Evolutionary conservation across 1,284 basidiomycete species (phyloP).

Genomic region (Naganishia sp.): DNA sequence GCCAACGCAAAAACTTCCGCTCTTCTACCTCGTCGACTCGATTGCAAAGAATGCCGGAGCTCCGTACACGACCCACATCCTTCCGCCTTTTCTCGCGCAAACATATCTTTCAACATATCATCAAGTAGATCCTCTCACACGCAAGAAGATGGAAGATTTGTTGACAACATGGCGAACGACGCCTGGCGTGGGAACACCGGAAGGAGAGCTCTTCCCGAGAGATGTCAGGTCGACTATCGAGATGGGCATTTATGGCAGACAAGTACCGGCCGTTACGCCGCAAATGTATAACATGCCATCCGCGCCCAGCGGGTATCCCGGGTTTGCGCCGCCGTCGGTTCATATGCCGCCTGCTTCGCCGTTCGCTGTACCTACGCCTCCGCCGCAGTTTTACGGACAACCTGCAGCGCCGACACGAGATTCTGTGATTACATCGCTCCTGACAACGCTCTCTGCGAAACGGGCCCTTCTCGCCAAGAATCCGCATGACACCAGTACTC

Average conservation of each 20-base stretch:
- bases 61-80: slow-evolving; percentile 80
- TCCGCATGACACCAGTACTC: slow-evolving; percentile 39
- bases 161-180: slow-evolving; percentile 87
- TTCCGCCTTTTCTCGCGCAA: slow-evolving; percentile 67
- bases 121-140: slow-evolving; percentile 76
- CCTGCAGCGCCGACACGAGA: slow-evolving; percentile 4
- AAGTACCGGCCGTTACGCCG: slow-evolving; percentile 55
- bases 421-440: slow-evolving; percentile 12
- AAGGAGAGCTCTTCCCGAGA: slow-evolving; percentile 74
- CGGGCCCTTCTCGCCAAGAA: slow-evolving; percentile 44
- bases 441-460: slow-evolving; percentile 41
- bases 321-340: neutral
- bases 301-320: neutral
- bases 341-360: slow-evolving; percentile 10
- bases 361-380: slow-evolving; percentile 5
- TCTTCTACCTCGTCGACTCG: slow-evolving; percentile 93
- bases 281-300: slow-evolving; percentile 6
- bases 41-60: slow-evolving; percentile 92
- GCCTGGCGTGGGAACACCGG: slow-evolving; percentile 62
- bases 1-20: slow-evolving; percentile 86
- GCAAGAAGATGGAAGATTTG: slow-evolving; percentile 94
- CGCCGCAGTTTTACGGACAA: neutral
- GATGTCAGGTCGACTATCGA: slow-evolving; percentile 73
- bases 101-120: slow-evolving; percentile 82
- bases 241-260: slow-evolving; percentile 59